phyloP scores from a whole-genome alignment of 768 basidiomycete species.

The Psilocybe cubensis region DNA sequence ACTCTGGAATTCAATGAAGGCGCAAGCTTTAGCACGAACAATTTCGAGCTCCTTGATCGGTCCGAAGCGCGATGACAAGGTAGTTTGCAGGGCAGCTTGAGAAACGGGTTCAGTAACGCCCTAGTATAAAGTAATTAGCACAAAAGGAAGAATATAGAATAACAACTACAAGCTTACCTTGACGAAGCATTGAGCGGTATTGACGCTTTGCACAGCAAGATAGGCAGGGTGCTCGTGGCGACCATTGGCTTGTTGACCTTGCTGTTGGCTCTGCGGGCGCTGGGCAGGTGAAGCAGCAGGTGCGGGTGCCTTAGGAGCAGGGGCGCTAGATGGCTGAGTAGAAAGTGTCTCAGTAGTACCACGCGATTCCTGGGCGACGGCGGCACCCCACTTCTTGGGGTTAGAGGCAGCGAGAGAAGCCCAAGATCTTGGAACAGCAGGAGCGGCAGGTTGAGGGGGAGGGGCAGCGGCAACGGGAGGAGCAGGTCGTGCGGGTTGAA shows the following conservation, averaged over 20 bases:
- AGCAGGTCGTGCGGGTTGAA: slow-evolving; percentile 38
- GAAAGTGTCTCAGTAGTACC: slow-evolving; percentile 67
- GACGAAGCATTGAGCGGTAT: slow-evolving; percentile 86
- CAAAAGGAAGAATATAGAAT: not conserved
- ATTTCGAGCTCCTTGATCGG: slow-evolving; percentile 88
- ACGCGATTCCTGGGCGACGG: slow-evolving; percentile 77
- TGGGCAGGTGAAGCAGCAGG: slow-evolving; percentile 11
- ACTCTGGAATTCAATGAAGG: slow-evolving; percentile 86
- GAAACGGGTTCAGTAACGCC: slow-evolving; percentile 74
- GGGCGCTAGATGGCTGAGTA: slow-evolving; percentile 40
- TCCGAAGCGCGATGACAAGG: slow-evolving; percentile 70
- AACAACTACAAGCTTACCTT: slow-evolving; percentile 57
- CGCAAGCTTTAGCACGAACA: slow-evolving; percentile 86
- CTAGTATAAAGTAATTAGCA: slow-evolving; percentile 33
- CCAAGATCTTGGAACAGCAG: slow-evolving; percentile 80
- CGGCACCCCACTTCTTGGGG: slow-evolving; percentile 82
- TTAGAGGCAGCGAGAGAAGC: slow-evolving; percentile 89
- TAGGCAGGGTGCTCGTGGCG: slow-evolving; percentile 46
- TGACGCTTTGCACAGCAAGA: slow-evolving; percentile 63
- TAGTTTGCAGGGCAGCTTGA: slow-evolving; percentile 47
- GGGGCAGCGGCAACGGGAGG: slow-evolving; percentile 28
- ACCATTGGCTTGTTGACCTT: slow-evolving; percentile 6
- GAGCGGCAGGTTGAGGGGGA: slow-evolving; percentile 41
- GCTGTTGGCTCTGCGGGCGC: slow-evolving; percentile 31
- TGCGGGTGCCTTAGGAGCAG: slow-evolving; percentile 4